Percentiles rank a stretch among this genome's conserved stretches.
Evolutionary conservation across 768 basidiomycete species (phyloP).

Genomic region (Suillus sp.): DNA sequence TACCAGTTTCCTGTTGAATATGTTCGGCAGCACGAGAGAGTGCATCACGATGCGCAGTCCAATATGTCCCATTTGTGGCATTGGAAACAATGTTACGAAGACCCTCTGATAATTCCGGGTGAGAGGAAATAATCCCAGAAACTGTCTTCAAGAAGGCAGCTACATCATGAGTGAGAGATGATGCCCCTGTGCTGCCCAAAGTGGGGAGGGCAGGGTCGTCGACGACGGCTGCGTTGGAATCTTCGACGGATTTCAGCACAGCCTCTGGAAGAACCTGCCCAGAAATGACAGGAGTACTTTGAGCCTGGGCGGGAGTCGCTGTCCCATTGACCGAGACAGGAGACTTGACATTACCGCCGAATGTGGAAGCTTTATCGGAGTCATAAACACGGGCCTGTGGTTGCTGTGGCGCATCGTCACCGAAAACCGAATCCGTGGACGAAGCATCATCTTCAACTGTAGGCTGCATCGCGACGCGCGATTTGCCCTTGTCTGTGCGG

Average conservation of each 20-base stretch:
- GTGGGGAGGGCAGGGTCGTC: slow-evolving; percentile 56
- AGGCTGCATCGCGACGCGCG: slow-evolving; percentile 21
- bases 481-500: slow-evolving; percentile 52
- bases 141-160: slow-evolving; percentile 60
- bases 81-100: slow-evolving; percentile 67
- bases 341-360: slow-evolving; percentile 22
- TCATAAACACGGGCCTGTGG: slow-evolving; percentile 64
- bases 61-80: slow-evolving; percentile 66
- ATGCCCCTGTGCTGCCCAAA: slow-evolving; percentile 35
- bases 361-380: slow-evolving; percentile 26
- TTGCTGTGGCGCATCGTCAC: slow-evolving; percentile 49
- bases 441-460: slow-evolving; percentile 38
- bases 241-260: slow-evolving; percentile 14
- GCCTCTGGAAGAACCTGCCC: slow-evolving; percentile 26
- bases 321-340: slow-evolving; percentile 21
- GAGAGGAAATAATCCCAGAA: slow-evolving; percentile 54
- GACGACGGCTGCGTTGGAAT: slow-evolving; percentile 20
- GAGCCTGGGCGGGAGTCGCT: slow-evolving; percentile 37
- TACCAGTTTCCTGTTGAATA: slow-evolving; percentile 42
- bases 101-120: slow-evolving; percentile 73
- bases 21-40: slow-evolving; percentile 60
- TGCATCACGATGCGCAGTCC: slow-evolving; percentile 61
- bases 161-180: slow-evolving; percentile 65
- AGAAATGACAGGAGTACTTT: slow-evolving; percentile 43
- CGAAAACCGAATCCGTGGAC: slow-evolving; percentile 45